Conservation (phyloP, 441 rosid genomes). For the Raphanus hybrid region DNA sequence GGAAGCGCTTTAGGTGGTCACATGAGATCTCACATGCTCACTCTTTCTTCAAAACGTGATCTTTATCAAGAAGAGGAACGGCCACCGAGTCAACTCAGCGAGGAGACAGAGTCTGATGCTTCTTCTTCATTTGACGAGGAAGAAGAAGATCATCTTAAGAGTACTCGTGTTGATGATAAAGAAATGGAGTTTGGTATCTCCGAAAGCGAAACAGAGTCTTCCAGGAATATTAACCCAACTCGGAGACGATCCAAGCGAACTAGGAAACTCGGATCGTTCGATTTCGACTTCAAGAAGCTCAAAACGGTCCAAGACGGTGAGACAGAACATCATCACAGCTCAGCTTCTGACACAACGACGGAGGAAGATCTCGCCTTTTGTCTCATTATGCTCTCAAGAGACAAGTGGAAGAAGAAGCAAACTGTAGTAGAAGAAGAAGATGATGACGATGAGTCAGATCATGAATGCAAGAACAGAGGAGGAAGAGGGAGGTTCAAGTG, state of each 20-base stretch:
- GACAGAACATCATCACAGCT: slow-evolving; percentile 51
- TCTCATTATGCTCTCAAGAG: slow-evolving; percentile 69
- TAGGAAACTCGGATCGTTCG: slow-evolving; percentile 42
- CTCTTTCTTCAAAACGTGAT: slow-evolving; percentile 51
- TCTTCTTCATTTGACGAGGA: slow-evolving; percentile 26
- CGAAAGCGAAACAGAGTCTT: slow-evolving; percentile 83
- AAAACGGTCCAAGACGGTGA: slow-evolving; percentile 37
- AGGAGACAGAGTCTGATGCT: slow-evolving; percentile 49
- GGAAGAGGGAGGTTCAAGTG: slow-evolving; percentile 50
- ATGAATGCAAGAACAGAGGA: slow-evolving; percentile 34
- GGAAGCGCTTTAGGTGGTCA: slow-evolving; percentile 87
- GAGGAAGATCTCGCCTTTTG: slow-evolving; percentile 76
- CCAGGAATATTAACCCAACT: slow-evolving; percentile 54
- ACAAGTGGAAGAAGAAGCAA: slow-evolving; percentile 50
- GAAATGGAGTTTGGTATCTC: not conserved
- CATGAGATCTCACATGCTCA: slow-evolving; percentile 82
- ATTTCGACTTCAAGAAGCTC: slow-evolving; percentile 9
- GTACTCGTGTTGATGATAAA: not conserved
- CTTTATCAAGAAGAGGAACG: slow-evolving; percentile 17
- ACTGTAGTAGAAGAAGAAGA: slow-evolving; percentile 23
- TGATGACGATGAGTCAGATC: slow-evolving; percentile 35
- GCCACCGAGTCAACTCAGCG: slow-evolving; percentile 39
- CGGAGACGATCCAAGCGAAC: slow-evolving; percentile 69
- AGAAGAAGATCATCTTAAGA: not conserved
- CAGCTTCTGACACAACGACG: slow-evolving; percentile 59